phyloP scores from a whole-genome alignment of 2,329 filamentous ascomycete genomes.

The Cladobotryum mycophilum region DNA sequence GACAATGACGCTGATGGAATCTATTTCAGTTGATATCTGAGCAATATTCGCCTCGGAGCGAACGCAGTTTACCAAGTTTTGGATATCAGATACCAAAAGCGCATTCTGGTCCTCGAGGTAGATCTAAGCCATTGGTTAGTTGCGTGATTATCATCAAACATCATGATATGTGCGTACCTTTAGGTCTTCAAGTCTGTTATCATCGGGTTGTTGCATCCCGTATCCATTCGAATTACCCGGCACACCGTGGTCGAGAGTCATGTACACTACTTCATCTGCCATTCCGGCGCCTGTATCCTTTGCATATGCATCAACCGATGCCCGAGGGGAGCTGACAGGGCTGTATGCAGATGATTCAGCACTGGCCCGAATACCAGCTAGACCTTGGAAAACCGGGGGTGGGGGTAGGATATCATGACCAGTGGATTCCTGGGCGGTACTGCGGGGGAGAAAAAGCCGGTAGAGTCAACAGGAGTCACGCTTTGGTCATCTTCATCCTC shows the following conservation, averaged over 20 bases:
- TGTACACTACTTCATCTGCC: constrained; percentile 28
- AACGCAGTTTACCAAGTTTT: constrained; percentile 69
- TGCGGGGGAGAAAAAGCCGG: constrained; percentile 59
- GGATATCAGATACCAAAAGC: constrained; percentile 70
- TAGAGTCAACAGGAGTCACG: constrained; percentile 59
- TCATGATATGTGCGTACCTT: constrained; percentile 30
- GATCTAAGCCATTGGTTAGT: constrained; percentile 40
- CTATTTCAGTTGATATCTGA: constrained; percentile 63
- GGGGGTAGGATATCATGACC: constrained; percentile 39
- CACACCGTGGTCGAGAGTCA: constrained; percentile 28
- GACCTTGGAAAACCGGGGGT: constrained; percentile 52
- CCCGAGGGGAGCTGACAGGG: constrained; percentile 61
- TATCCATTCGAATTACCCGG: constrained; percentile 33
- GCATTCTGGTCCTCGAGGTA: constrained; percentile 82
- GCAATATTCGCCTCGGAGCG: constrained; percentile 57
- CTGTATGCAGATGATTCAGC: constrained; percentile 70
- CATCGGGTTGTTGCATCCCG: constrained; percentile 29
- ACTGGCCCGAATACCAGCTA: constrained; percentile 52
- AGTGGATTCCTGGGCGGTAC: constrained; percentile 29
- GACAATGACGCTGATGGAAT: constrained; percentile 64
- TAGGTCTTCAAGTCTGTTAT: constrained; percentile 43
- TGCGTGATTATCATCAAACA: constrained; percentile 7
- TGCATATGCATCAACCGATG: constrained; percentile 43
- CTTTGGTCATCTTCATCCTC: constrained; percentile 68
- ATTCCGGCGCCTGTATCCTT: constrained; percentile 21